Evolutionary conservation across 306 rosid genomes (phyloP), one percentile per base, ranked within the genome.

Genomic region (Rosa persica): DNA sequence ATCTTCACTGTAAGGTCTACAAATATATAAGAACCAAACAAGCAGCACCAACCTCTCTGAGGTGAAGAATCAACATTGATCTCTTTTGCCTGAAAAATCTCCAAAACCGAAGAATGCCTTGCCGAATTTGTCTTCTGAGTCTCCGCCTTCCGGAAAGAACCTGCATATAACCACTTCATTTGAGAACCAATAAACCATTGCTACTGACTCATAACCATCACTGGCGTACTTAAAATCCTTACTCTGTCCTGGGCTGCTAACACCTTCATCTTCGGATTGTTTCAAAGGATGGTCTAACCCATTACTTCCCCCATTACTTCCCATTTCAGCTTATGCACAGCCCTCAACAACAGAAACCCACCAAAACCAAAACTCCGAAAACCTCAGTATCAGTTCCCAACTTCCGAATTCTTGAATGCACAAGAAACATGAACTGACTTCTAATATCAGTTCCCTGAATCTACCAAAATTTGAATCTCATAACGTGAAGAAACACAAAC

Each of bases 1-100:
- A 27, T 54, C 34, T 15, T 40, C 77, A 22, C 19, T 17, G 52
- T 23, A 22, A 55, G 43, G 39, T 40, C 15, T 40, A 52, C 39
- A 11, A 58, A 58, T 70, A 44, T 46, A 72, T 11, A 44, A 65
- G 60, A 74, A 66, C 78, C 54, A 23, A 75, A 57, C 49, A 61
- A 23, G 23, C 12, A 54, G 67, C 81, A 81, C 87, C 69, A 79
- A 93, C 98, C 94, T 88, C 39, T 82, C 60, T 13, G 30, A 34
- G 81, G 80, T 5, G 92, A 85, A 74, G 89, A 80, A 83, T 76
- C 67, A 68, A 51, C 80, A 70, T 78, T 62, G 46, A 79, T 20
- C 76, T 87, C 88, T 20, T 79, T 79, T 43, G 75, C 49, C 70
- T 39, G 77, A 81, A 75, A 87, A 75, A 46, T 69, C 51, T 81